Evolutionary conservation across 805 yeast species (phyloP), one percentile per base, ranked within the genome.

Genomic region (Starmerella etchellsii): DNA sequence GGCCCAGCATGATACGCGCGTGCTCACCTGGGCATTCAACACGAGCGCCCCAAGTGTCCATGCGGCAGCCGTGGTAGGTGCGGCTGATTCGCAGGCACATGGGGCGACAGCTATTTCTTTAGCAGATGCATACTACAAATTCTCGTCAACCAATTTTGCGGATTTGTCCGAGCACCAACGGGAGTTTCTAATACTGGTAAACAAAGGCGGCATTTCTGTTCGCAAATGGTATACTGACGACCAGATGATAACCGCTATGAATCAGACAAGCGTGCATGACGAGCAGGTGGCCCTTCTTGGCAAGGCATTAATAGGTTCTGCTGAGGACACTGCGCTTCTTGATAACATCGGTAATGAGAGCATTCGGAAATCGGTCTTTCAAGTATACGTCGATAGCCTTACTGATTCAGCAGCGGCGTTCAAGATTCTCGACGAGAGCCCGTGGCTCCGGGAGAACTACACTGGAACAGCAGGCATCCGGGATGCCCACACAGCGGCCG

Each of bases 11-110:
- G 23, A 32, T 27, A 6, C 22, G 8, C 18, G 25, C 15, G 31
- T 10, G 22, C 18, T 31, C 31, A 19, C 38, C 10, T 31, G 37
- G 14, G 37, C 2, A 6, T 37, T 34, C 20, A 18, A 32, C 20
- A 20, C 20, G 15, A 15, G 6, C 3, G 20, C 3, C 3, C 31
- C 39, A 8, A 40, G 22, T 11, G 40, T 45, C 19, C 43, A 42
- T 16, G 39, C 41, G 21, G 48, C 49, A 2, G 46, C 44, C 14
- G 38, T 41, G 10, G 25, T 33, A 15, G 34, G 32, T 2, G 11
- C 24, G 4, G 14, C 29, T 9, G 16, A 25, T 5, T 16, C 10
- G 29, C 19, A 6, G 8, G 37, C 16, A 14, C 36, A 34, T 20
- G 36, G n/a, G 20, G n/a, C 8, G 10, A 9, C 19, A 6, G 22